A percentile compares a stretch with the other conserved stretches of the same genome.
Evolutionary conservation across 352 stramenopile genomes (phyloP).

Genomic region (Phytophthora sansomeana): DNA sequence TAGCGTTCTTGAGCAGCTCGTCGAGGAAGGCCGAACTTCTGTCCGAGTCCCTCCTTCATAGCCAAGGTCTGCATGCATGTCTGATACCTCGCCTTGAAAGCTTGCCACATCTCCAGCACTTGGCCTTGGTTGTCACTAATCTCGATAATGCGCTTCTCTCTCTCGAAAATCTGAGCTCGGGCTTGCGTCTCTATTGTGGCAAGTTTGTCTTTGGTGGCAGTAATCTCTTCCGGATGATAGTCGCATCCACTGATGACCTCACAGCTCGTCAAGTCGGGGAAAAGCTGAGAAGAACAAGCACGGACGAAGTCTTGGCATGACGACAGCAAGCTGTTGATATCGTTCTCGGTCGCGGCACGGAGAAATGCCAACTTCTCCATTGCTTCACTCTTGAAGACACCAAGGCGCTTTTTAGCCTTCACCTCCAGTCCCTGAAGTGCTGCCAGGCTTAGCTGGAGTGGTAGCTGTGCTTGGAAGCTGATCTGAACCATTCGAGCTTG

Average conservation of each 20-base stretch:
- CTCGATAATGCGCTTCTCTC: conserved; percentile 46
- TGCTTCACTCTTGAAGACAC: conserved; percentile 49
- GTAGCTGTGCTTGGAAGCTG: conserved; percentile 64
- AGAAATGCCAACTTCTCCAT: conserved; percentile 39
- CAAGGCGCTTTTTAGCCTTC: conserved; percentile 79
- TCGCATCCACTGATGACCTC: conserved; percentile 82
- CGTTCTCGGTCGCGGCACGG: conserved; percentile 33
- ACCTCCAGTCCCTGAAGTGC: conserved; percentile 86
- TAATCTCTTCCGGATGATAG: conserved; percentile 85
- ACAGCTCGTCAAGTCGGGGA: conserved; percentile 65
- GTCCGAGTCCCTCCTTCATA: conserved; percentile 89
- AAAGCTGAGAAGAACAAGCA: conserved; percentile 60
- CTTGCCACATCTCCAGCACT: conserved; percentile 42
- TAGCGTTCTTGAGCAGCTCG: conserved; percentile 87
- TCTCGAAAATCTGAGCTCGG: conserved; percentile 38
- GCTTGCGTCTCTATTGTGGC: conserved; percentile 49
- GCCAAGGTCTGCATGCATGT: conserved; percentile 80
- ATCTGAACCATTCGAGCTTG: conserved; percentile 59
- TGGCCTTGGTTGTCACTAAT: conserved; percentile 43
- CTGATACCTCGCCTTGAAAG: conserved; percentile 80
- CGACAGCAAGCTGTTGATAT: conserved; percentile 41
- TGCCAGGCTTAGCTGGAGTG: conserved; percentile 78
- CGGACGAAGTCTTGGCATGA: conserved; percentile 65
- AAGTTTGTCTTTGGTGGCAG: conserved; percentile 50
- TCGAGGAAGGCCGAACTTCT: conserved; percentile 89